phyloP scores from a whole-genome alignment of 805 yeast genomes.

The Starmera quercuum region DNA sequence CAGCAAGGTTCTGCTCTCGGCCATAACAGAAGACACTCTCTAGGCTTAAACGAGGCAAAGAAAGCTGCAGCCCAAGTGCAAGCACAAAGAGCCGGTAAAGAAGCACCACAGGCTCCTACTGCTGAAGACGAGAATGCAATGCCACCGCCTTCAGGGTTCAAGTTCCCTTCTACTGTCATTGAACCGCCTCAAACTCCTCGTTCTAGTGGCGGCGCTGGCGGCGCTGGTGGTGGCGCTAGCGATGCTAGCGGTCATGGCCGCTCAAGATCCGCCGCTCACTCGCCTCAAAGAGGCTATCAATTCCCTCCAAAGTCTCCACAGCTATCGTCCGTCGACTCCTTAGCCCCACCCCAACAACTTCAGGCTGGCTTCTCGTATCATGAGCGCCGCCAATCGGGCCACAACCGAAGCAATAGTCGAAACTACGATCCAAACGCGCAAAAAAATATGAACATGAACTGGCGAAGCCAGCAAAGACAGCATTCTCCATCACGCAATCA shows the following conservation, averaged over 20 bases:
- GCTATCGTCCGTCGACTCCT: constrained; percentile 16
- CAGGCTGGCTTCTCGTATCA: constrained; percentile 14
- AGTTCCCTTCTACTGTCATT: constrained; percentile 44
- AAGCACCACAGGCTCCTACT: constrained; percentile 2
- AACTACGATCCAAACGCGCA: constrained; percentile 26
- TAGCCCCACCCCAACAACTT: constrained; percentile 17
- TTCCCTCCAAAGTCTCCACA: constrained; percentile 46
- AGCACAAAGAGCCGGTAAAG: constrained; percentile 47
- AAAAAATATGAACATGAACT: constrained; percentile 43
- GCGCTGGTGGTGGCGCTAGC: constrained; percentile 1
- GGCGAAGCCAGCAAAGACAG: constrained; percentile 52
- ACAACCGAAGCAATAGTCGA: constrained; percentile 30
- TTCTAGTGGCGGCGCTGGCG: neutral
- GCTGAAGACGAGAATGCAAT: constrained; percentile 8
- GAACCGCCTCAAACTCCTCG: constrained; percentile 19
- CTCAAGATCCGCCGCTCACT: constrained; percentile 19
- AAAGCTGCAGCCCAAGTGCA: constrained; percentile 93
- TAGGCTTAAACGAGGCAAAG: constrained; percentile 88
- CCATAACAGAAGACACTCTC: constrained; percentile 85
- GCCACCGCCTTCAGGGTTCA: constrained; percentile 34
- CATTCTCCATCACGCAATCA: constrained; percentile 27
- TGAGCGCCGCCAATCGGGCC: constrained; percentile 35
- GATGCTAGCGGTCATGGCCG: constrained; percentile 16
- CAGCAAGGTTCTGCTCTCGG: constrained; percentile 32
- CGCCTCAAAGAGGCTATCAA: constrained; percentile 48